Evolutionary conservation across 1,139 yeast genomes (phyloP).

Genomic region (Yamadazyma spencermartinsiae): DNA sequence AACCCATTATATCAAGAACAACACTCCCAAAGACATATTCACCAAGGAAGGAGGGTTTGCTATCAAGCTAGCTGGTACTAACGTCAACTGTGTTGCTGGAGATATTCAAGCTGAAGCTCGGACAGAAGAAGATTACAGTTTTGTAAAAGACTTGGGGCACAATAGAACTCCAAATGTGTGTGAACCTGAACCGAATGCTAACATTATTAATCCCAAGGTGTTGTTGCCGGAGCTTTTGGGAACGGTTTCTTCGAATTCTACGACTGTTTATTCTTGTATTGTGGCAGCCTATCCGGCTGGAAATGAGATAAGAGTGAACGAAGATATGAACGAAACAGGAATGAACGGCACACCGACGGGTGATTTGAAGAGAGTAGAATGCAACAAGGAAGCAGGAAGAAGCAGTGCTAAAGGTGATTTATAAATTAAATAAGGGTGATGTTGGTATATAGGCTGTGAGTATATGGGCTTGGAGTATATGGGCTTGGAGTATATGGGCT

Average conservation of each 20-base stretch:
- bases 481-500: too few species aligned
- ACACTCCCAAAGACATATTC: conserved; percentile 12
- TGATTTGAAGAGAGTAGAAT: too few species aligned
- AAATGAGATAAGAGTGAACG: background rate
- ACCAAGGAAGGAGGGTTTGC: conserved; percentile 23
- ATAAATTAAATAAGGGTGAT: too few species aligned
- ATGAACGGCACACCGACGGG: too few species aligned
- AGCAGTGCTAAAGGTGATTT: too few species aligned
- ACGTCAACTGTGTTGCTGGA: conserved; percentile 5
- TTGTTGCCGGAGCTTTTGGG: conserved; percentile 12
- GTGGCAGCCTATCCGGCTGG: background rate
- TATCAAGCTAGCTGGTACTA: conserved; percentile 2
- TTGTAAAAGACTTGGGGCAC: conserved; percentile 10
- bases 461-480: too few species aligned
- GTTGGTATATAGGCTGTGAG: too few species aligned
- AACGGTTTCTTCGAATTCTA: background rate
- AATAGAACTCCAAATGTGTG: conserved; percentile 14
- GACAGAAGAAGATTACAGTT: conserved; percentile 11
- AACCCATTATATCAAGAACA: conserved; percentile 18
- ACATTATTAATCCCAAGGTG: conserved; percentile 18
- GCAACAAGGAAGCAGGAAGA: too few species aligned
- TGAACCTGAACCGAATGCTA: conserved; percentile 27
- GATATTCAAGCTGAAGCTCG: background rate
- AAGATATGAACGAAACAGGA: too few species aligned
- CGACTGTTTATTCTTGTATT: background rate